phyloP scores from a whole-genome alignment of 192 early-diverging fungal genomes.

The Oehlia diaphana region DNA sequence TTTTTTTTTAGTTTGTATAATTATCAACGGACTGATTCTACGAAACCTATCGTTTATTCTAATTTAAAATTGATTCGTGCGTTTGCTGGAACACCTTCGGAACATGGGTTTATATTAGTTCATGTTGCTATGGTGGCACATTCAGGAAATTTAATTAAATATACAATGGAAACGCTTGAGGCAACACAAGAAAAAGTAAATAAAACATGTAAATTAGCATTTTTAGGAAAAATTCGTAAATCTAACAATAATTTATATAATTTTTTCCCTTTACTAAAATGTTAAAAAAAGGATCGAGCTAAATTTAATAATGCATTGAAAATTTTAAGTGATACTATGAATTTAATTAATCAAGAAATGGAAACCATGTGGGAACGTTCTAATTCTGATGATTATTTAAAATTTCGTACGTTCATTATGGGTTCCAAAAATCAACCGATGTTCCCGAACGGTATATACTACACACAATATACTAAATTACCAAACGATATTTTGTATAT shows the following conservation, averaged over 20 bases:
- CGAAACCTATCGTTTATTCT: slow-evolving; percentile 54
- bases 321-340: slow-evolving; percentile 60
- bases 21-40: slow-evolving; percentile 69
- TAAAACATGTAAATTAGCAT: too few species aligned
- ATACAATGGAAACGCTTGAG: slow-evolving; percentile 59
- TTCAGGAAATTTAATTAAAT: slow-evolving; percentile 65
- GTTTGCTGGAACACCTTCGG: slow-evolving; percentile 74
- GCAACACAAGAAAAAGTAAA: slow-evolving; percentile 40
- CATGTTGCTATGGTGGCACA: slow-evolving; percentile 89
- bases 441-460: slow-evolving; percentile 67
- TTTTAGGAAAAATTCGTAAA: too few species aligned
- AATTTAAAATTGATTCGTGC: slow-evolving; percentile 77
- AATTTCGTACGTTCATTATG: slow-evolving; percentile 93
- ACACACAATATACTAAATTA: too few species aligned
- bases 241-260: neutral
- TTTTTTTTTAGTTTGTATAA: slow-evolving; percentile 72
- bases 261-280: neutral
- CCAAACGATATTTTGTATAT: too few species aligned
- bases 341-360: slow-evolving; percentile 74
- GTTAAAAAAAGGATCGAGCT: slow-evolving; percentile 45
- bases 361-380: slow-evolving; percentile 77
- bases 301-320: slow-evolving; percentile 62
- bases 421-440: slow-evolving; percentile 87
- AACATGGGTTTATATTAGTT: slow-evolving; percentile 81
- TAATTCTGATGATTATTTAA: slow-evolving; percentile 69